Conservation (phyloP, 352 stramenopile species). For the Phytopythium sindhum region DNA sequence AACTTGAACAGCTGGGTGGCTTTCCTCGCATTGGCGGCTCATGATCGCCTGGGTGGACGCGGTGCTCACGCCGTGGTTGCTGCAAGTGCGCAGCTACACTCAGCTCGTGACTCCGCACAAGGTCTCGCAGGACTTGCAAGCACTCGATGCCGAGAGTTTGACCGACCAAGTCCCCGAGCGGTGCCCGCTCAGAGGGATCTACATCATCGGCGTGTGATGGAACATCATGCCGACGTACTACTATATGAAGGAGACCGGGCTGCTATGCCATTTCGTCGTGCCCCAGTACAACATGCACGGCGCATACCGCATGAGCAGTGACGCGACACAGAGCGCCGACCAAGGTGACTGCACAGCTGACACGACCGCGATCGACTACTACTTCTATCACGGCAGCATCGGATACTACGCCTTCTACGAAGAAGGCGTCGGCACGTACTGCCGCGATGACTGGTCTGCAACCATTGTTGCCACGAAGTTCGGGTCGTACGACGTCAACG, state of each 20-base stretch:
- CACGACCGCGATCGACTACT: conserved; percentile 19
- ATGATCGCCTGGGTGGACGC: conserved; percentile 20
- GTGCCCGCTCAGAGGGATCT: conserved; percentile 19
- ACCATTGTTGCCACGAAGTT: conserved; percentile 18
- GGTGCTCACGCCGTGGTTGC: conserved; percentile 14
- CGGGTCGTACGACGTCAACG: conserved; percentile 11
- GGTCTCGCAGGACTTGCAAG: conserved; percentile 14
- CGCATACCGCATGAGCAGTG: background rate
- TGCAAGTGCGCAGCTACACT: conserved; percentile 26
- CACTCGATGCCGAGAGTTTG: conserved; percentile 1
- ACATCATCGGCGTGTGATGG: conserved; percentile 24
- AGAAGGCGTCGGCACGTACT: conserved; percentile 20
- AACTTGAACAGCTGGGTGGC: no score
- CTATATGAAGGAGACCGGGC: conserved; percentile 12
- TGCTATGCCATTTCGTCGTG: conserved; percentile 27
- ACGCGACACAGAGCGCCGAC: no score
- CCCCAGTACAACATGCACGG: conserved; percentile 9
- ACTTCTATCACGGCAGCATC: conserved; percentile 20
- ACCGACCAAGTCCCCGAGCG: conserved; percentile 12
- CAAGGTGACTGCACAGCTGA: no score
- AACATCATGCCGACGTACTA: conserved; percentile 24
- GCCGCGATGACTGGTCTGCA: conserved; percentile 20
- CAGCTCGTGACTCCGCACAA: conserved; percentile 20
- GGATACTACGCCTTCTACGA: conserved; percentile 16
- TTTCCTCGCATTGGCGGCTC: background rate